phyloP scores from a whole-genome alignment of 805 yeast genomes.

The Myxozyma lipomycoides region DNA sequence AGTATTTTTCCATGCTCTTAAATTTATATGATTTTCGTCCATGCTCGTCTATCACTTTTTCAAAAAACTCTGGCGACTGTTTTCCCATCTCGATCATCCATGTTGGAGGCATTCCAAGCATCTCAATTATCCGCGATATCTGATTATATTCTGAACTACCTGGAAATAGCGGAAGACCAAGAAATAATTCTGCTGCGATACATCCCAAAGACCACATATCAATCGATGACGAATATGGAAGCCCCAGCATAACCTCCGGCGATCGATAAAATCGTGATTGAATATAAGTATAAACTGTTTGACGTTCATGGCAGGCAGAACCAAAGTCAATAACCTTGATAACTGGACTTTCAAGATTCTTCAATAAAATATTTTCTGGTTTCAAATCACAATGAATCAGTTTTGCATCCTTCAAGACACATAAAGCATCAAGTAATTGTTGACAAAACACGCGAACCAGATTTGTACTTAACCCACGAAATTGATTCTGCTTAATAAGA shows the following conservation, averaged over 20 bases:
- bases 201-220: constrained; percentile 98
- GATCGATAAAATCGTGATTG: constrained; percentile 94
- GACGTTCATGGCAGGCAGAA: constrained; percentile 49
- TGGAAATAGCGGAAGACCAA: constrained; percentile 91
- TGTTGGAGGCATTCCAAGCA: constrained; percentile 80
- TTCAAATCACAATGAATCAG: constrained; percentile 94
- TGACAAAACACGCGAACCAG: constrained; percentile 71
- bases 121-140: constrained; percentile 71
- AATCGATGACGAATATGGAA: constrained; percentile 83
- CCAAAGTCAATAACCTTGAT: constrained; percentile 94
- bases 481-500: constrained; percentile 85
- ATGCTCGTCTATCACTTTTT: constrained; percentile 42
- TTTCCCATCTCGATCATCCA: constrained; percentile 98
- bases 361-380: constrained; percentile 87
- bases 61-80: constrained; percentile 66
- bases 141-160: constrained; percentile 94
- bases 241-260: constrained; percentile 88
- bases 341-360: constrained; percentile 75
- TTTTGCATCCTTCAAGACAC: constrained; percentile 74
- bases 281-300: constrained; percentile 87
- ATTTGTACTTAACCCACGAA: constrained; percentile 80
- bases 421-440: constrained; percentile 77
- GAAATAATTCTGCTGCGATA: constrained; percentile 80
- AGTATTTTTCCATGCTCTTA: constrained; percentile 53
- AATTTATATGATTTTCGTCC: constrained; percentile 40